phyloP scores from a whole-genome alignment of 1,284 basidiomycete species.

The Phaffia rhodozyma region DNA sequence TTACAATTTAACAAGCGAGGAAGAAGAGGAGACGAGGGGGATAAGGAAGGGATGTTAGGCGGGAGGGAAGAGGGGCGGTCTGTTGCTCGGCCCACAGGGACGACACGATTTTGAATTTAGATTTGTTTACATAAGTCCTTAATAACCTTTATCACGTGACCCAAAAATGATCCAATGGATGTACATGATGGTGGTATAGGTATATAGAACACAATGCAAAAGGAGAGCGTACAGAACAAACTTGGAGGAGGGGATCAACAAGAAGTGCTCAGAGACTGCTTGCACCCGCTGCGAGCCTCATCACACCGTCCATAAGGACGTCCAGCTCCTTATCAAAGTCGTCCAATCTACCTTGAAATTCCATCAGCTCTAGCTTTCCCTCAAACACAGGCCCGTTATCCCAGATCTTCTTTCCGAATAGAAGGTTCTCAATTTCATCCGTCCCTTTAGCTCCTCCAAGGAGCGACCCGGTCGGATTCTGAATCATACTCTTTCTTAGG shows the following conservation, averaged over 20 bases:
- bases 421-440: conserved; percentile 54
- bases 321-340: conserved; percentile 61
- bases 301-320: conserved; percentile 41
- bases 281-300: conserved; percentile 7
- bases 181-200: not conserved
- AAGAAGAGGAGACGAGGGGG: no score
- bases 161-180: not conserved
- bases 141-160: not conserved
- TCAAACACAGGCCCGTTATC: conserved; percentile 35
- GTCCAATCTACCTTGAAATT: conserved; percentile 57
- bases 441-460: conserved; percentile 32
- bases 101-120: no score
- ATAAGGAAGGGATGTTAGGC: no score
- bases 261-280: not conserved
- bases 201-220: not conserved
- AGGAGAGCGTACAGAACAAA: not conserved
- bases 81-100: no score
- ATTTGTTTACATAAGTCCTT: no score
- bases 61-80: no score
- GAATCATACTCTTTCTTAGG: conserved; percentile 6
- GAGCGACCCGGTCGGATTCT: conserved; percentile 29
- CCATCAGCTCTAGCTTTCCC: conserved; percentile 39
- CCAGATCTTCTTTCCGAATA: conserved; percentile 47
- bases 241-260: not conserved
- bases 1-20: no score